A percentile compares a stretch with the other conserved stretches of the same genome.
These are phyloP conservation scores for Yarrowia sp. DNA, from an alignment of 805 yeast genomes.

Conservation along the genomic window DNA sequence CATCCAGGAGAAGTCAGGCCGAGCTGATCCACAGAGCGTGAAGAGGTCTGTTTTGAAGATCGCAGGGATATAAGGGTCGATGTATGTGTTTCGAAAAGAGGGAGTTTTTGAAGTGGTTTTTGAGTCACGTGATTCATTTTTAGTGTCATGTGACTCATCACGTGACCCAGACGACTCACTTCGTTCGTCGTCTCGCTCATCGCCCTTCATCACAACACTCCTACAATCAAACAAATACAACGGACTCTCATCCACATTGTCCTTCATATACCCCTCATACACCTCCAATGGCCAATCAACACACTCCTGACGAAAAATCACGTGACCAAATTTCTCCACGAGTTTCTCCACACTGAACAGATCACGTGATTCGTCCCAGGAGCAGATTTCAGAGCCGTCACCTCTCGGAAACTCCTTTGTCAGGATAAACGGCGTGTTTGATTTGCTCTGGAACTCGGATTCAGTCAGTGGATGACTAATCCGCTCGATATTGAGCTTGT, in stretches of 20 bases:
- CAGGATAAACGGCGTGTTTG: constrained; percentile 8
- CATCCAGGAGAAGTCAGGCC: constrained; percentile 93
- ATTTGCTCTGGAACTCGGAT: background rate
- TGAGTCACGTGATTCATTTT: too few species aligned
- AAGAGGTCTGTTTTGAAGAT: constrained; percentile 32
- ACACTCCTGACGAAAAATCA: constrained; percentile 76
- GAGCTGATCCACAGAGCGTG: constrained; percentile 32
- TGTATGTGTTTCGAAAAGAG: background rate
- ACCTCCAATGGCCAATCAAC: constrained; percentile 71
- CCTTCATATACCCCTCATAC: constrained; percentile 58
- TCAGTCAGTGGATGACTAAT: background rate
- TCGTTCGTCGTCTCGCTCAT: too few species aligned
- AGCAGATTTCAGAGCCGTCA: constrained; percentile 26
- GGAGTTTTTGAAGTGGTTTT: too few species aligned
- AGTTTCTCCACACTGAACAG: constrained; percentile 57
- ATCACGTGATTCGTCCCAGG: constrained; percentile 53
- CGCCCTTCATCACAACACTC: constrained; percentile 59
- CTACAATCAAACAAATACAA: constrained; percentile 81
- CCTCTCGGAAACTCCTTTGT: constrained; percentile 20
- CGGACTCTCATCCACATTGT: constrained; percentile 78
- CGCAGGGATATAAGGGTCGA: constrained; percentile 28
- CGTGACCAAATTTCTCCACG: constrained; percentile 53
- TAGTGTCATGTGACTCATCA: too few species aligned
- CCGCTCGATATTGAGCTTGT: background rate
- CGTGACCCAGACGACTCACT: background rate